Evolutionary conservation across 2,329 filamentous ascomycete species (phyloP), one percentile per base, ranked within the genome.

Genomic region (Blastomyces gilchristii): DNA sequence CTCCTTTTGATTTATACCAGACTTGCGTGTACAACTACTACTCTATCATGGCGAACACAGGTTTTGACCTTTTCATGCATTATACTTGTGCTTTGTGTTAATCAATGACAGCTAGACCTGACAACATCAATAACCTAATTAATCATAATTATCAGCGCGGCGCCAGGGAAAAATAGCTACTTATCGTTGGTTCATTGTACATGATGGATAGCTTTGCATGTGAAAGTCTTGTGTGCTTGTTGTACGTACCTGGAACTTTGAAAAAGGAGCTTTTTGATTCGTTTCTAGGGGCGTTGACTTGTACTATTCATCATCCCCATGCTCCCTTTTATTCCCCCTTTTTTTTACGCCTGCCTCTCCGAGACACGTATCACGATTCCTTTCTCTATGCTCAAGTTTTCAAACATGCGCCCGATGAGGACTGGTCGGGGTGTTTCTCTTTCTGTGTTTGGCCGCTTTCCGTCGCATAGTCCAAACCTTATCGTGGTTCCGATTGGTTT

Each of bases 21-120:
- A 16, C 37, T 28, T 34, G 57, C 64, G 66, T 68, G 67, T 68
- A 68, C 64, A 65, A 70, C 69, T 67, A 67, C 68, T 52, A 28
- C 31, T 52, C 25, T 52, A 39, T 37, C 41, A 57, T 57, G 54
- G 69, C 68, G 57, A 58, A 58, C 43, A 37, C 14, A 59, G 8
- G 34, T 43, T 47, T 59, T 59, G 25, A 22, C 41, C 3, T 70
- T 34, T 70, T 69, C 65, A 67, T 67, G 67, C 43, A 31, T 61
- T 11, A 37, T 47, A 47, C 34, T 7, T 37, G 34, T 37, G 34
- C 34, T 7, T 43, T 14, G 16, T 34, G 57, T 43, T 59, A 3
- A n/a, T 59, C 57, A 49, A 59, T 59, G 41, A 49, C 57, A 59
- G 28, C 57, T 34, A 28, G 57, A 47, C n/a, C 41, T 49, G 57